phyloP scores from a whole-genome alignment of 106 monocot species.

The Dactylorhiza incarnata region DNA sequence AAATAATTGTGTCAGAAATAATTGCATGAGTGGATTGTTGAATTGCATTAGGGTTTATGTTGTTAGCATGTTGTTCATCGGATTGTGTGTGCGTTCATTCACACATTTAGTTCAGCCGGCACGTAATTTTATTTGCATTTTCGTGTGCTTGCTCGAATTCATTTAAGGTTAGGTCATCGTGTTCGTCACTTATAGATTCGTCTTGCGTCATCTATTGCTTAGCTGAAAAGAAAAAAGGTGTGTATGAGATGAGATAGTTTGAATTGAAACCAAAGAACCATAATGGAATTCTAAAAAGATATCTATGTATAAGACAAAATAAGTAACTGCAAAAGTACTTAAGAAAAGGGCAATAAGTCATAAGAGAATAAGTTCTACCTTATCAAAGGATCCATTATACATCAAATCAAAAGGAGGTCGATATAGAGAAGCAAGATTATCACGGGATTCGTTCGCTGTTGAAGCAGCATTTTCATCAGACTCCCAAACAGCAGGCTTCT shows the following conservation, averaged over 20 bases:
- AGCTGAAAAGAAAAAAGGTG: not conserved
- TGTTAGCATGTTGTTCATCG: too few relatives aligned
- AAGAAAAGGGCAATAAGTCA: not conserved
- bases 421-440: conserved; percentile 81
- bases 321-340: not conserved
- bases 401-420: conserved; percentile 71
- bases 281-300: not conserved
- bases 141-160: too few relatives aligned
- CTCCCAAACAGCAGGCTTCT: conserved; percentile 61
- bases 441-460: conserved; percentile 32
- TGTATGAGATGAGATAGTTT: not conserved
- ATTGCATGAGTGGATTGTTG: too few relatives aligned
- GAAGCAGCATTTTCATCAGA: conserved; percentile 38
- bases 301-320: not conserved
- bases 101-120: too few relatives aligned
- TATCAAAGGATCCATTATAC: conserved; percentile 68
- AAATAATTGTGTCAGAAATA: too few relatives aligned
- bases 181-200: too few relatives aligned
- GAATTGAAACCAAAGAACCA: not conserved
- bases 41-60: too few relatives aligned
- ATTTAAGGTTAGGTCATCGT: too few relatives aligned
- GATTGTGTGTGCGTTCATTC: too few relatives aligned
- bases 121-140: too few relatives aligned
- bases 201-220: not conserved
- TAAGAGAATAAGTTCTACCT: conserved; percentile 23